A percentile compares a stretch with the other conserved stretches of the same genome.
Evolutionary conservation across 495 filamentous ascomycete genomes (phyloP).

Genomic region (Saxophila tyrrhenica): DNA sequence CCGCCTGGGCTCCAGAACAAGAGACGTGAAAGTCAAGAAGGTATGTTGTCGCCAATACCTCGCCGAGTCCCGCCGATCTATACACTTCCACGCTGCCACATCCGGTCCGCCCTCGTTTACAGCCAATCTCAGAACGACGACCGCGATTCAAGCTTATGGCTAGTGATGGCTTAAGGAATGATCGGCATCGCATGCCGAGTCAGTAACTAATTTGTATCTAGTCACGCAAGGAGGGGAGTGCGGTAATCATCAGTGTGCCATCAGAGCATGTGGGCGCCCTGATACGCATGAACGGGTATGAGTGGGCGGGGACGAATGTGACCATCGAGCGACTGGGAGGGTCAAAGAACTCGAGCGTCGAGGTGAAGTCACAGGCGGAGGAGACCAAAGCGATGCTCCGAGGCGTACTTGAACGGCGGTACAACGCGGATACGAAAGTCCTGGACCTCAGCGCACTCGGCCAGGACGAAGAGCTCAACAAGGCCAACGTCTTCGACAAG

Average conservation of each 20-base stretch:
- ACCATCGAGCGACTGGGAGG: conserved; percentile 11
- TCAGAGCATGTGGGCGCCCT: conserved; percentile 12
- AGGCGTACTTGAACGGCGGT: conserved; percentile 59
- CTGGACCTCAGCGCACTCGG: conserved; percentile 68
- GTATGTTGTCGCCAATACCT: conserved; percentile 49
- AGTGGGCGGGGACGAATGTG: conserved; percentile 12
- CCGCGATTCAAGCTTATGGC: conserved; percentile 24
- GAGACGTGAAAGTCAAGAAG: conserved; percentile 63
- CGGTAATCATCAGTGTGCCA: conserved; percentile 17
- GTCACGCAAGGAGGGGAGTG: conserved; percentile 23
- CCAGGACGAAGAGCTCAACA: conserved; percentile 51
- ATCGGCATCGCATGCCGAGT: conserved; percentile 3
- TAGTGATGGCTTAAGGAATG: conserved; percentile 1
- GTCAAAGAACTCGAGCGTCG: neutral
- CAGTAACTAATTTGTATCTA: conserved; percentile 22
- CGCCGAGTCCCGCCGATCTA: conserved; percentile 20
- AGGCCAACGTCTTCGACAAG: conserved; percentile 64
- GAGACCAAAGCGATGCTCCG: conserved; percentile 55
- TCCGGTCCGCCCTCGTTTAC: conserved; percentile 46
- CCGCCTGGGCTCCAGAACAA: conserved; percentile 39
- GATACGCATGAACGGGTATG: conserved; percentile 16
- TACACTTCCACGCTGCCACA: conserved; percentile 21
- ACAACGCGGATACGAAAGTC: conserved; percentile 55
- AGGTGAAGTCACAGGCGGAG: conserved; percentile 37
- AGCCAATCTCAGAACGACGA: conserved; percentile 48